A percentile compares a stretch with the other conserved stretches of the same genome.
phyloP scores from a whole-genome alignment of 164 flowering plant genomes.

The Liquidambar formosana region DNA sequence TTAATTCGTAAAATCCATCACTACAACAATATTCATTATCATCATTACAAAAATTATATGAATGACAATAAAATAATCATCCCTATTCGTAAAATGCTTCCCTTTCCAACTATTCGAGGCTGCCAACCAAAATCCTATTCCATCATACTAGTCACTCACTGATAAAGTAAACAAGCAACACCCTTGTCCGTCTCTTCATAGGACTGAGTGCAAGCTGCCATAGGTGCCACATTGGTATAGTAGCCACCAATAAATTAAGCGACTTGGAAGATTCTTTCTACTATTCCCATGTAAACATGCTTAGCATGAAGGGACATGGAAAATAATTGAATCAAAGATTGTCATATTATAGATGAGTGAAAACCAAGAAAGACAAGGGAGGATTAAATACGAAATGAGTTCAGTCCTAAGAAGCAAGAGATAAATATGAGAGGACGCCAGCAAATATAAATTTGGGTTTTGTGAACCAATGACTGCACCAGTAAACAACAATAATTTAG shows the following conservation, averaged over 20 bases:
- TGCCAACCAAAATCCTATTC: not conserved
- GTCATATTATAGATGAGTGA: no score
- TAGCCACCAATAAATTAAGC: not conserved
- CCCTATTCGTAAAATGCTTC: no score
- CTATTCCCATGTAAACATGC: no score
- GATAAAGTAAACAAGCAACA: not conserved
- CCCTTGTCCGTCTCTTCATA: not conserved
- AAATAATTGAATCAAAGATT: not conserved
- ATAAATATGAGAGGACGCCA: not conserved
- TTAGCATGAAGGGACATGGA: not conserved
- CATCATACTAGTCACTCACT: not conserved
- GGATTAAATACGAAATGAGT: no score
- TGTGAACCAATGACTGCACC: not conserved
- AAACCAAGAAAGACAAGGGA: no score
- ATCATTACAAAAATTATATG: not conserved
- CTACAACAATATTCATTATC: conserved; percentile 1
- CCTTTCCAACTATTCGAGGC: not conserved
- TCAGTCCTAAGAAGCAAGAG: no score
- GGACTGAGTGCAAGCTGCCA: not conserved
- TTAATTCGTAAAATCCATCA: not conserved
- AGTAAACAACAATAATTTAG: not conserved
- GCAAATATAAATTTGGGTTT: not conserved
- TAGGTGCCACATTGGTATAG: not conserved
- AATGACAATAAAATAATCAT: no score
- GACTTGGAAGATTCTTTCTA: no score